A percentile compares a stretch with the other conserved stretches of the same genome.
These are phyloP conservation scores for Chloranthus sessilifolius DNA, from an alignment of 164 flowering plant genomes.

Conservation along the genomic window DNA sequence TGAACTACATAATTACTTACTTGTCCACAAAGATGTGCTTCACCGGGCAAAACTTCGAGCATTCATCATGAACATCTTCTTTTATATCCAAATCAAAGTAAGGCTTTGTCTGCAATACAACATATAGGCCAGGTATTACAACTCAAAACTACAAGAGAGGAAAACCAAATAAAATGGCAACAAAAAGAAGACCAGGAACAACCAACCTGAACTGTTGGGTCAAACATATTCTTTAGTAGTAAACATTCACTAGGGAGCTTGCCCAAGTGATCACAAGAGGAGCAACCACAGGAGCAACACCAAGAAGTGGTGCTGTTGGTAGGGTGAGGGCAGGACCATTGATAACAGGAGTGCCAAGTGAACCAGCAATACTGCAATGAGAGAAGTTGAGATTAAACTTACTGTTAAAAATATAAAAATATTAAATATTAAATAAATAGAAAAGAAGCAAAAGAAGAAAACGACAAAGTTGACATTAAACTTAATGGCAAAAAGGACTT, in stretches of 20 bases:
- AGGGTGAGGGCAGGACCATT: constrained; percentile 30
- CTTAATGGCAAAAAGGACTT: too few relatives aligned
- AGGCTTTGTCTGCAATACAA: constrained; percentile 57
- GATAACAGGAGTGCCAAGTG: constrained; percentile 28
- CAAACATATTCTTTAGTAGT: constrained; percentile 88
- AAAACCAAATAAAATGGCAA: too few relatives aligned
- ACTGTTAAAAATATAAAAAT: too few relatives aligned
- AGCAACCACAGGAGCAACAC: constrained; percentile 33
- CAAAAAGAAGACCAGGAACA: neutral
- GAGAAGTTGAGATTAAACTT: neutral
- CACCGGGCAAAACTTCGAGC: constrained; percentile 59
- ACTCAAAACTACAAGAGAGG: too few relatives aligned
- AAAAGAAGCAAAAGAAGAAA: too few relatives aligned
- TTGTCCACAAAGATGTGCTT: constrained; percentile 80
- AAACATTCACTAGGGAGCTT: constrained; percentile 76
- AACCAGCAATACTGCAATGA: constrained; percentile 45
- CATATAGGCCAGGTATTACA: neutral
- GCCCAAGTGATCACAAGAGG: constrained; percentile 33
- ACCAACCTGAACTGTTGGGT: constrained; percentile 72
- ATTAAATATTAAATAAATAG: too few relatives aligned
- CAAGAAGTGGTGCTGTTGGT: constrained; percentile 39
- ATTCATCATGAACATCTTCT: constrained; percentile 82
- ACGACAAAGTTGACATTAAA: too few relatives aligned
- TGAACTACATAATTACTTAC: constrained; percentile 51
- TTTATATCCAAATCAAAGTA: constrained; percentile 89